Evolutionary conservation across 1,139 yeast genomes (phyloP).

Genomic region (Protomyces inundatus): DNA sequence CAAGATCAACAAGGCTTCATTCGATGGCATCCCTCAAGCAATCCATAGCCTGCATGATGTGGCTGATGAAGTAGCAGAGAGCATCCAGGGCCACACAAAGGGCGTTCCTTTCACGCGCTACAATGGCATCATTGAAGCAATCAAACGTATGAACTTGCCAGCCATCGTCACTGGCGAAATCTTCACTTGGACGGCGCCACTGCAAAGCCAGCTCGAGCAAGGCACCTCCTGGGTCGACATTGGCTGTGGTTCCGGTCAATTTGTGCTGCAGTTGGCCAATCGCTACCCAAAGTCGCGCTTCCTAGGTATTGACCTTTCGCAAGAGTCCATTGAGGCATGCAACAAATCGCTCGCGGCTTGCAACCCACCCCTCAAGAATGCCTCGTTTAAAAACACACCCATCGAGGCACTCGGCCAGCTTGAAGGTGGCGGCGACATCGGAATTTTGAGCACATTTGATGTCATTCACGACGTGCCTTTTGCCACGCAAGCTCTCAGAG

Average conservation of each 20-base stretch:
- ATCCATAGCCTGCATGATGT: not conserved
- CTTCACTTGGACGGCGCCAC: not conserved
- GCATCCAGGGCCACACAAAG: not conserved
- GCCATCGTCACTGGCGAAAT: not conserved
- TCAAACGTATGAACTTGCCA: not conserved
- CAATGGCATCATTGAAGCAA: not conserved
- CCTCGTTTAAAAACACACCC: not conserved
- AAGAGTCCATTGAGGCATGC: not conserved
- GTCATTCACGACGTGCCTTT: not conserved
- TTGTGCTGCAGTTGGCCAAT: not conserved
- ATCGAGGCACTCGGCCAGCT: not conserved
- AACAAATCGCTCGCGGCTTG: not conserved
- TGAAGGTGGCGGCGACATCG: not conserved
- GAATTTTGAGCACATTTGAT: not conserved
- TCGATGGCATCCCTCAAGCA: not conserved
- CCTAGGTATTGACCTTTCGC: not conserved
- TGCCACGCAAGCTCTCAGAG: not conserved
- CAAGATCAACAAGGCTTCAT: not conserved
- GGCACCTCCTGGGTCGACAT: not conserved
- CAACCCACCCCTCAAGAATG: not conserved
- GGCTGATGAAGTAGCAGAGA: not conserved
- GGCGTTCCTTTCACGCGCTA: not conserved
- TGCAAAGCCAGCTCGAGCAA: not conserved
- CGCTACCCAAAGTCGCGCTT: not conserved
- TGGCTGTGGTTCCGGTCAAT: not conserved